phyloP scores from a whole-genome alignment of 768 basidiomycete species.

The Lactifluus rugatus region DNA sequence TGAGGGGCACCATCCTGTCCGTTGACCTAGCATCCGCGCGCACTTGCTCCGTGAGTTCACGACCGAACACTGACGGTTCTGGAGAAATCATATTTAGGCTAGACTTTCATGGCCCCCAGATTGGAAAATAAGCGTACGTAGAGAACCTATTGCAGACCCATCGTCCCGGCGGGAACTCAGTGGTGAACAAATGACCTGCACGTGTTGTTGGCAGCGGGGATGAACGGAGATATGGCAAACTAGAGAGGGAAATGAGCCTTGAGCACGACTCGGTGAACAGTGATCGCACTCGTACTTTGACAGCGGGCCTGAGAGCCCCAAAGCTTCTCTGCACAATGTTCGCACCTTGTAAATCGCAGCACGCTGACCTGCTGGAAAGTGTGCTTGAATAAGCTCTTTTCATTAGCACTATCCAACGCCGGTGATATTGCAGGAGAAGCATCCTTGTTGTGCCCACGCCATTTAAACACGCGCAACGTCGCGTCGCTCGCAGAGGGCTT shows the following conservation, averaged over 20 bases:
- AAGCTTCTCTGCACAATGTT: slow-evolving; percentile 96
- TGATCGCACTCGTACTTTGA: slow-evolving; percentile 46
- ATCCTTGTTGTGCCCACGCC: slow-evolving; percentile 62
- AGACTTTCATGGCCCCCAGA: background rate
- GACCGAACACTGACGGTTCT: slow-evolving; percentile 91
- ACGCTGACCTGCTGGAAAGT: slow-evolving; percentile 84
- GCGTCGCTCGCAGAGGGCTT: slow-evolving; percentile 33
- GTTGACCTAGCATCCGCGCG: slow-evolving; percentile 49
- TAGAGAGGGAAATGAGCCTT: background rate
- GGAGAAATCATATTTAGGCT: slow-evolving; percentile 18
- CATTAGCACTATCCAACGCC: slow-evolving; percentile 21
- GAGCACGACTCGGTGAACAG: background rate
- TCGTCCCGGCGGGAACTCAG: slow-evolving; percentile 16
- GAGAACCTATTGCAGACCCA: background rate
- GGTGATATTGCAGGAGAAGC: slow-evolving; percentile 34
- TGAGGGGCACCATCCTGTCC: slow-evolving; percentile 64
- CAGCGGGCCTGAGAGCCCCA: slow-evolving; percentile 97
- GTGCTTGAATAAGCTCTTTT: slow-evolving; percentile 43
- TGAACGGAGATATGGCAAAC: slow-evolving; percentile 19
- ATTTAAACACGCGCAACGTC: slow-evolving; percentile 35
- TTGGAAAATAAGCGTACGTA: slow-evolving; percentile 5
- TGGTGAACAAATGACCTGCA: slow-evolving; percentile 7
- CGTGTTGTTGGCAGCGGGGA: slow-evolving; percentile 15
- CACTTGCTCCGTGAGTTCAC: slow-evolving; percentile 79
- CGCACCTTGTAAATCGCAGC: slow-evolving; percentile 83